Evolutionary conservation across 305 asterid species (phyloP), one percentile per base, ranked within the genome.

Genomic region (Plantago coronopus): DNA sequence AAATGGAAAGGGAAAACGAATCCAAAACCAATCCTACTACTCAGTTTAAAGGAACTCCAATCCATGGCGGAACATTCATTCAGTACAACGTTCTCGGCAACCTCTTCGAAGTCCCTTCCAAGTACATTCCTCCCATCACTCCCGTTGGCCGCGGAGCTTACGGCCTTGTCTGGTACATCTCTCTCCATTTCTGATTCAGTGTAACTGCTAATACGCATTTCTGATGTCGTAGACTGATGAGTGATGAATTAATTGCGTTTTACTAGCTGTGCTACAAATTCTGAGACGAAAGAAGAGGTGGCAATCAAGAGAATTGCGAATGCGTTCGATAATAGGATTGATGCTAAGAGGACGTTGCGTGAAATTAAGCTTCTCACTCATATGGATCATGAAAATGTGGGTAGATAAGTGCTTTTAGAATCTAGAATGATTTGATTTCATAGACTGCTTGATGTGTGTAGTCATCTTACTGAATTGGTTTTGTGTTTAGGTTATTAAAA

Each of bases 101-200:
- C 73, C 79, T 85, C 53, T 85, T 90, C 58, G 86, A 85, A 58
- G 76, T 87, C 71, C 77, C 93, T 47, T 78, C 90, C 54, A 87
- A 81, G 59, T 90, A 90, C 72, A 44, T 72, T 17, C 97, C 95
- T 57, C 97, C 97, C 14, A 80, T 90, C 54, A 76, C 80, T 25
- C 95, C 95, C 18, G 82, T 90, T 7, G 95, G 97, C 59, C 89
- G 95, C 58, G 97, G 95, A 58, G 95, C 97, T 66, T 89, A 89
- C 54, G 95, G 95, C 19, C 78, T 90, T 47, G 96, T 90, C 22
- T 90, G 97, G 96, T 90, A 62, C 6, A 3, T 15, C 7, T 37
- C 17, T 14, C 7, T 50, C 17, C 4, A 2, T 37, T 6, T 21
- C 3, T 22, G n/a, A n/a, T n/a, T n/a, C n/a, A n/a, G 16, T 62